A percentile compares a stretch with the other conserved stretches of the same genome.
These are phyloP conservation scores for Candolleomyces eurysporus DNA, from an alignment of 768 basidiomycete genomes.

Conservation along the genomic window DNA sequence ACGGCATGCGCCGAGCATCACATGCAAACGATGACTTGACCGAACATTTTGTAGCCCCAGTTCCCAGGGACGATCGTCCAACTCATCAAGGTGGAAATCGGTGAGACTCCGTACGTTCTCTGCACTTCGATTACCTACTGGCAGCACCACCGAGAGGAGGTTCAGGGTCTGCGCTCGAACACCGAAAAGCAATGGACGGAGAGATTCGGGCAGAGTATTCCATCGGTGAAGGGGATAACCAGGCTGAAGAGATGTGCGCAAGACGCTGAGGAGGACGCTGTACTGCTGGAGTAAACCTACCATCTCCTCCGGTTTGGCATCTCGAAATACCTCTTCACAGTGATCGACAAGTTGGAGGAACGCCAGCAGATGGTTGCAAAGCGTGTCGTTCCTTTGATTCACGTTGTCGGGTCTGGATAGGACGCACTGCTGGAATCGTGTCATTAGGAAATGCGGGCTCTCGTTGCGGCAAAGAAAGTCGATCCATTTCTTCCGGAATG, in stretches of 20 bases:
- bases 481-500: not conserved
- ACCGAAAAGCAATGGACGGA: not conserved
- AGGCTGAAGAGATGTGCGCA: not conserved
- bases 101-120: not conserved
- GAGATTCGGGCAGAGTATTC: not conserved
- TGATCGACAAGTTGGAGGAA: not conserved
- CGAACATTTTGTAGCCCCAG: not conserved
- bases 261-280: not conserved
- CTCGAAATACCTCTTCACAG: not conserved
- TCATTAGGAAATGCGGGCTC: not conserved
- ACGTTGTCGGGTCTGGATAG: not conserved
- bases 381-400: not conserved
- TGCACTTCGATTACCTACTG: not conserved
- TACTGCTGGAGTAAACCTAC: not conserved
- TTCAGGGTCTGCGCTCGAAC: not conserved
- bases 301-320: not conserved
- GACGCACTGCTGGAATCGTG: not conserved
- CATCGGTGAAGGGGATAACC: not conserved
- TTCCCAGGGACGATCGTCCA: slow-evolving; percentile 4
- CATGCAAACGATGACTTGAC: not conserved
- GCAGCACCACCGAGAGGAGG: not conserved
- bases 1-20: not conserved
- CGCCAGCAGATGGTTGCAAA: not conserved
- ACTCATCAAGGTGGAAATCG: not conserved
- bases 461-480: not conserved